These are phyloP conservation scores for Nectriaceae sp. DNA, from an alignment of 2,329 filamentous ascomycete species.

Conservation along the genomic window DNA sequence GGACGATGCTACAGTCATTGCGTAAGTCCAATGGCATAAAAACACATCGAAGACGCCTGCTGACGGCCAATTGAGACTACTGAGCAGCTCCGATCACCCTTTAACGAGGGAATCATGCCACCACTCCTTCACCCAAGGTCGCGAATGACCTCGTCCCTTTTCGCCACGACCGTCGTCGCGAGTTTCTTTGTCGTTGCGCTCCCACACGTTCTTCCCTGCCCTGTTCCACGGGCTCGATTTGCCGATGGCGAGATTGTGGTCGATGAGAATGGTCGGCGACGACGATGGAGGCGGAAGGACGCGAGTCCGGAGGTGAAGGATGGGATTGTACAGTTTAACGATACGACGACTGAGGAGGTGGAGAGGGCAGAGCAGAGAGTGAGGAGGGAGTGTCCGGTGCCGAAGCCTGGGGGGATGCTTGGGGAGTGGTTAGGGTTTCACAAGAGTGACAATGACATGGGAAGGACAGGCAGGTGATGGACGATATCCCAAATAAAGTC, in stretches of 20 bases:
- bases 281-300: conserved; percentile 44
- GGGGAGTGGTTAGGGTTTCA: conserved; percentile 75
- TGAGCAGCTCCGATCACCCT: conserved; percentile 20
- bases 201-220: conserved; percentile 89
- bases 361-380: conserved; percentile 40
- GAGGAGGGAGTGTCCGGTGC: conserved; percentile 83
- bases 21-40: conserved; percentile 29
- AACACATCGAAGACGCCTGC: conserved; percentile 7
- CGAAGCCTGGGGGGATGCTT: conserved; percentile 80
- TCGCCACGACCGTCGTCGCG: conserved; percentile 86
- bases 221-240: conserved; percentile 73
- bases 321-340: conserved; percentile 51
- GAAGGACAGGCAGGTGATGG: conserved; percentile 26
- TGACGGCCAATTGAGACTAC: conserved; percentile 30
- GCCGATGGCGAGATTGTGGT: conserved; percentile 65
- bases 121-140: conserved; percentile 92
- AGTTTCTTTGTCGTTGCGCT: conserved; percentile 91
- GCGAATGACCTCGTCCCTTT: conserved; percentile 89
- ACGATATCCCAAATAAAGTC: conserved; percentile 7
- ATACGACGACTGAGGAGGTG: conserved; percentile 38
- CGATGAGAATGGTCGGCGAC: conserved; percentile 48
- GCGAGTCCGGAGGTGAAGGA: conserved; percentile 42
- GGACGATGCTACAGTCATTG: conserved; percentile 26
- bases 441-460: conserved; percentile 31
- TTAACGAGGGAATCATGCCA: conserved; percentile 59